Conservation (phyloP, 2,329 filamentous ascomycete species). For the Aspergillus texensis region DNA sequence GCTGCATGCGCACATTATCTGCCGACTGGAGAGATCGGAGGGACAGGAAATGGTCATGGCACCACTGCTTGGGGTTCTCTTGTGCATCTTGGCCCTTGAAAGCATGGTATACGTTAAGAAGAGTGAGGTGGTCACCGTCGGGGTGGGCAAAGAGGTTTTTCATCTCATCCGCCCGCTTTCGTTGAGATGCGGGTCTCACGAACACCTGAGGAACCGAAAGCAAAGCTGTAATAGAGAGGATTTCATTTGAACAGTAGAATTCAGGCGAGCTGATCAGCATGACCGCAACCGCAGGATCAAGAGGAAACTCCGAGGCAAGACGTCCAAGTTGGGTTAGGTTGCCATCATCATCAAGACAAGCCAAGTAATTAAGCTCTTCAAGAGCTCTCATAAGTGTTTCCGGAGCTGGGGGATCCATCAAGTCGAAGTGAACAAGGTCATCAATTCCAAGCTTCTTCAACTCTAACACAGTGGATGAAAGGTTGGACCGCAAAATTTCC, state of each 20-base stretch:
- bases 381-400: conserved; percentile 98
- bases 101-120: conserved; percentile 97
- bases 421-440: conserved; percentile 95
- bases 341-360: conserved; percentile 94
- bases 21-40: conserved; percentile 86
- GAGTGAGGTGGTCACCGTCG: conserved; percentile 92
- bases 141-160: conserved; percentile 90
- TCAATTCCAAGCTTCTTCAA: conserved; percentile 96
- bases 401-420: conserved; percentile 97
- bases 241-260: conserved; percentile 98
- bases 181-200: conserved; percentile 78
- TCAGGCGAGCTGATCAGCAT: conserved; percentile 98
- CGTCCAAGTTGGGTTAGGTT: conserved; percentile 84
- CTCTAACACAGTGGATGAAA: conserved; percentile 92
- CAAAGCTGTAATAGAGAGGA: conserved; percentile 89
- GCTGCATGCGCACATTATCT: conserved; percentile 88
- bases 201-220: conserved; percentile 95
- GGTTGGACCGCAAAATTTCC: conserved; percentile 90
- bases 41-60: conserved; percentile 93
- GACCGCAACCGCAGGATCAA: conserved; percentile 90
- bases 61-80: conserved; percentile 84
- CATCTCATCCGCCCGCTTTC: conserved; percentile 96
- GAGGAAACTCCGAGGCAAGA: conserved; percentile 89
- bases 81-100: conserved; percentile 78
- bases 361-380: conserved; percentile 96